These are phyloP conservation scores for Laburnicola sp. DNA, from an alignment of 2,329 filamentous ascomycete genomes.

Conservation along the genomic window DNA sequence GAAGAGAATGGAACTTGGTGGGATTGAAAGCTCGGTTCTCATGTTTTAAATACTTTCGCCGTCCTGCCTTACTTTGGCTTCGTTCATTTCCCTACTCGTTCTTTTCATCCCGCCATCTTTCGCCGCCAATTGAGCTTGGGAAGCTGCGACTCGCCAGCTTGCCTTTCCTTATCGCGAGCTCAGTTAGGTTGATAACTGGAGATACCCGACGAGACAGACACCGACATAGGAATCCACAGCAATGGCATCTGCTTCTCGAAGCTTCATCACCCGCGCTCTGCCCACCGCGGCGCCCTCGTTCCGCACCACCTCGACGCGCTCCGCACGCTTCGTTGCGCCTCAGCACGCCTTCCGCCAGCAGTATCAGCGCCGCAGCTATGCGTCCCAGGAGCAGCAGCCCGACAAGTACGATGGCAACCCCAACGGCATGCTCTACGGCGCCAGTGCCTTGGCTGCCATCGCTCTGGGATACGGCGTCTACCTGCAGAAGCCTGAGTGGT, in stretches of 20 bases:
- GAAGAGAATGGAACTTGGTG: slow-evolving; percentile 6
- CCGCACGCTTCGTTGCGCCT: slow-evolving; percentile 57
- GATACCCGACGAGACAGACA: slow-evolving; percentile 3
- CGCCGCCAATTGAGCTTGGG: slow-evolving; percentile 16
- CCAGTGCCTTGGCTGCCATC: slow-evolving; percentile 32
- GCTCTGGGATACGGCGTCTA: slow-evolving; percentile 49
- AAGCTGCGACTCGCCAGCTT: background rate
- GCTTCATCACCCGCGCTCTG: slow-evolving; percentile 46
- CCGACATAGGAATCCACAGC: slow-evolving; percentile 6
- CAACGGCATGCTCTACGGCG: slow-evolving; percentile 45
- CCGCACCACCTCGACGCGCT: slow-evolving; percentile 62
- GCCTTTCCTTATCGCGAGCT: background rate
- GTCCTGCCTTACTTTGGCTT: background rate
- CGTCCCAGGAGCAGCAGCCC: slow-evolving; percentile 58
- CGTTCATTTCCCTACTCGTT: slow-evolving; percentile 12
- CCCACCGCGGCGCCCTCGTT: slow-evolving; percentile 50
- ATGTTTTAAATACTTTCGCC: background rate
- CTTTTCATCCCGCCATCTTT: background rate
- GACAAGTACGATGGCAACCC: slow-evolving; percentile 54
- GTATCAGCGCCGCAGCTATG: slow-evolving; percentile 78
- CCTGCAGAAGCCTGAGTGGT: slow-evolving; percentile 58
- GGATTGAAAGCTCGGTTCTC: background rate
- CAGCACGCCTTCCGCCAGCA: slow-evolving; percentile 73
- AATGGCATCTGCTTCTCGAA: slow-evolving; percentile 43
- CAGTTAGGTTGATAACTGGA: background rate